Base-by-base conservation (phyloP, 768 basidiomycete species). In the Russula sp. region DNA sequence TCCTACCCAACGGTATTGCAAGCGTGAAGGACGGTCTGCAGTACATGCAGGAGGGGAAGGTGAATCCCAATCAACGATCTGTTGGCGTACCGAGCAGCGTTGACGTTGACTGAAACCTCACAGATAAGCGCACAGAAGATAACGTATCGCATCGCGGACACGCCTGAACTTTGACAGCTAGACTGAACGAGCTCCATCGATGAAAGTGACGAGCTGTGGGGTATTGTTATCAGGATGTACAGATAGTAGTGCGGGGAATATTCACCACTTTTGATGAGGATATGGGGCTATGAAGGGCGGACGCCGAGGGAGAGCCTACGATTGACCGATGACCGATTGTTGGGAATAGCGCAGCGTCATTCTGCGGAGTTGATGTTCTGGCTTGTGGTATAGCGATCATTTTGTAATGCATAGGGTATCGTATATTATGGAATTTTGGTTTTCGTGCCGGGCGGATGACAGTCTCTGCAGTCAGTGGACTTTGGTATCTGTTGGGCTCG, bases 121-220 rank as follows among this genome's bases (percentile, higher is more conserved):
- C 37, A 69, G 68, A 60, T 71, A 27, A 73, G 71, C 56, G 74
- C 64, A 35, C 68, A 71, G 64, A 75, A 75, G 64, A 57, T 73
- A 39, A 72, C 72, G 13, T 72, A 71, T 61, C 61, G 68, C 34
- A 57, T 71, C 48, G 47, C 57, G 13, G 66, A 66, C 31, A 67
- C 64, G 1, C 64, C 66, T 10, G 45, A 31, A 20, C 2, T 63
- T 40, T 63, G 49, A 59, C 8, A 10, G 50, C 14, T 16, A 11
- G 5, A 27, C 4, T 20, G 22, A 40, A 22, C 20, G 8, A 18
- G 22, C 3, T 10, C 2, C 13, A 40, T 22, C 11, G 6, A 14
- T 13, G 13, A 40, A 40, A 16, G 20, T 3, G 22, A 22, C 35
- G 20, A 0, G 37, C 10, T 37, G 35, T 22, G 35, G 35, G 7